phyloP scores from a whole-genome alignment of 768 basidiomycete species.

The Amanita rubescens region DNA sequence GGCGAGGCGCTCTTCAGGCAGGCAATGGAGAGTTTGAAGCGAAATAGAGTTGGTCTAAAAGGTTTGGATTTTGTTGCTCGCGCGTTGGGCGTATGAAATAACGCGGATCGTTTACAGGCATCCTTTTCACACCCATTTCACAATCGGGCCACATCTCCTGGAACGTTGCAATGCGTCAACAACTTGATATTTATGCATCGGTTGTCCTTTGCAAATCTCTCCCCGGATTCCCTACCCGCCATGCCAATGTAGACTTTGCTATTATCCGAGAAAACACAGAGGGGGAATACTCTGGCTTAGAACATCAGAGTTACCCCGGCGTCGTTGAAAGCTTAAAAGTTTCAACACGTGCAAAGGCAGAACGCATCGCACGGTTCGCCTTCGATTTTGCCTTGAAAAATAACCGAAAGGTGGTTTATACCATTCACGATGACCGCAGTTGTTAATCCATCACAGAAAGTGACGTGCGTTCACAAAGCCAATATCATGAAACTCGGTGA shows the following conservation, averaged over 20 bases:
- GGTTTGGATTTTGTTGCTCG: slow-evolving; percentile 41
- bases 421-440: neutral
- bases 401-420: slow-evolving; percentile 72
- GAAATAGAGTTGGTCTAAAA: slow-evolving; percentile 97
- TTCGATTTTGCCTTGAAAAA: slow-evolving; percentile 99
- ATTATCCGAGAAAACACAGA: slow-evolving; percentile 99
- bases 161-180: slow-evolving; percentile 99
- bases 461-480: slow-evolving; percentile 99
- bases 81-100: neutral
- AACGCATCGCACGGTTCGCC: slow-evolving; percentile 94
- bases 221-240: slow-evolving; percentile 92
- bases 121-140: slow-evolving; percentile 97
- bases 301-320: slow-evolving; percentile 97
- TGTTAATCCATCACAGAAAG: slow-evolving; percentile 57
- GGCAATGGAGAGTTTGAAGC: slow-evolving; percentile 96
- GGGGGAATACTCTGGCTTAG: slow-evolving; percentile 98
- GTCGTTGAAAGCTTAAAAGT: slow-evolving; percentile 99
- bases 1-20: slow-evolving; percentile 95
- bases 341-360: slow-evolving; percentile 89
- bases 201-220: slow-evolving; percentile 98
- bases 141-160: slow-evolving; percentile 96
- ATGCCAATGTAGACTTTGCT: slow-evolving; percentile 95
- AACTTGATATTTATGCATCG: slow-evolving; percentile 98
- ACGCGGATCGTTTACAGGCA: slow-evolving; percentile 47
- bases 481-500: slow-evolving; percentile 99